Percentiles rank a stretch among this genome's conserved stretches.
phyloP scores from a whole-genome alignment of 148 eudicot species.

The Chenopodium formosanum region DNA sequence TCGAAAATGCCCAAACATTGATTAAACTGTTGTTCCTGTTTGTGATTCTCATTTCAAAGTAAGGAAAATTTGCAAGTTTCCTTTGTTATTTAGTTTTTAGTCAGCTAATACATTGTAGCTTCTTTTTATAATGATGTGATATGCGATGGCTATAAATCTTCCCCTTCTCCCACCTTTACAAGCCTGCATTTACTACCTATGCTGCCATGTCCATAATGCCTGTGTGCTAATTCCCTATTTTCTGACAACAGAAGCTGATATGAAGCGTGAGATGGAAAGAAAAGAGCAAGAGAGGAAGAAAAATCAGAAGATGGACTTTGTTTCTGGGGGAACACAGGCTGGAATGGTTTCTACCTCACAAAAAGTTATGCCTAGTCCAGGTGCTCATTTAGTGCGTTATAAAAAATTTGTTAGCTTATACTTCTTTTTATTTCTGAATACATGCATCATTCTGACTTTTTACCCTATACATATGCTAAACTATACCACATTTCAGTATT shows the following conservation, averaged over 20 bases:
- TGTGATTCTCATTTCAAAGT: background rate
- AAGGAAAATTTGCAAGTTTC: background rate
- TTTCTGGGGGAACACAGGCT: constrained; percentile 64
- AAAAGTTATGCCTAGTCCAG: constrained; percentile 65
- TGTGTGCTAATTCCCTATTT: background rate
- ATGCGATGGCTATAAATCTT: background rate
- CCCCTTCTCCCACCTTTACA: background rate
- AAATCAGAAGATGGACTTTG: constrained; percentile 74
- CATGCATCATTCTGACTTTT: no score
- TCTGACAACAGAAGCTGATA: constrained; percentile 68
- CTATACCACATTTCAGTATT: no score
- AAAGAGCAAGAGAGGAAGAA: constrained; percentile 86
- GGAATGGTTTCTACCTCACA: constrained; percentile 49
- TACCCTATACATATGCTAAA: no score
- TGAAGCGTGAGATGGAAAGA: constrained; percentile 87
- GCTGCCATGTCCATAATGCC: background rate
- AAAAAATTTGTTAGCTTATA: background rate
- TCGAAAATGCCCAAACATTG: background rate
- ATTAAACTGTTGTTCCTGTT: background rate
- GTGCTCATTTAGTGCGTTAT: constrained; percentile 25
- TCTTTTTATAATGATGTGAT: background rate
- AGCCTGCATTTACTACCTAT: background rate
- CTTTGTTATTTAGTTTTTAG: background rate
- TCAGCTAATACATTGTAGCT: background rate
- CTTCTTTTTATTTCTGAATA: no score